Percentiles rank a stretch among this genome's conserved stretches.
Evolutionary conservation across 495 filamentous ascomycete species (phyloP).

Genomic region (Paragyromitra xinjiangensis): DNA sequence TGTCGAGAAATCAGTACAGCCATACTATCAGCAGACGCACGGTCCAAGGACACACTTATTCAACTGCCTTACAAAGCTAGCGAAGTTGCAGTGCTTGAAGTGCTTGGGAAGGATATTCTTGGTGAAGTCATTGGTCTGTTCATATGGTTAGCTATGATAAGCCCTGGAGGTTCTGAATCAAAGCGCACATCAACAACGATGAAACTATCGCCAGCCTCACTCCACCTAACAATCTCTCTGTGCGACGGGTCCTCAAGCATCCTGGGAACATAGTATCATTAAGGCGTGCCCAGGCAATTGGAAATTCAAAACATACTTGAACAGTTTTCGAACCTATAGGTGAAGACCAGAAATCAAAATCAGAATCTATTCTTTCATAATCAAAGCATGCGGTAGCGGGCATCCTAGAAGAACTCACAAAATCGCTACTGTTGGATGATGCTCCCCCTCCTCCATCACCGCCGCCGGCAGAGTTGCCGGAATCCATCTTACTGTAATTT

Average conservation of each 20-base stretch:
- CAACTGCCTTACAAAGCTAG: constrained; percentile 96
- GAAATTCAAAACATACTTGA: constrained; percentile 75
- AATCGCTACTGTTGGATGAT: constrained; percentile 79
- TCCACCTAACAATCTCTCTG: constrained; percentile 92
- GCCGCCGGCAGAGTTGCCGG: constrained; percentile 63
- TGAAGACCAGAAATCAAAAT: constrained; percentile 54
- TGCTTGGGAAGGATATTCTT: constrained; percentile 97
- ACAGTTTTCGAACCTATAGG: constrained; percentile 92
- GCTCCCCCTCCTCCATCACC: constrained; percentile 67
- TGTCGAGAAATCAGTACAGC: constrained; percentile 42
- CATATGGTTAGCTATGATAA: constrained; percentile 19
- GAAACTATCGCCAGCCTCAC: constrained; percentile 91
- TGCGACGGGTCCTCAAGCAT: constrained; percentile 98
- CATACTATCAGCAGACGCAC: constrained; percentile 20
- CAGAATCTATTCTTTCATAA: constrained; percentile 17
- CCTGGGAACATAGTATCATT: constrained; percentile 64
- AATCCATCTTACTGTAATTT: constrained; percentile 52
- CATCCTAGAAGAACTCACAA: constrained; percentile 64
- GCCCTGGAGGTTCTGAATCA: background rate
- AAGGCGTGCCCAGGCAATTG: constrained; percentile 42
- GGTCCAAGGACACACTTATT: constrained; percentile 77
- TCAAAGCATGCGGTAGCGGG: constrained; percentile 5
- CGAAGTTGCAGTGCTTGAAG: constrained; percentile 99
- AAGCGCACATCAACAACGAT: constrained; percentile 89
- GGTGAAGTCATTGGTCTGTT: constrained; percentile 96